phyloP scores from a whole-genome alignment of 2,329 filamentous ascomycete genomes.

The Kalaharituber pfeilii region DNA sequence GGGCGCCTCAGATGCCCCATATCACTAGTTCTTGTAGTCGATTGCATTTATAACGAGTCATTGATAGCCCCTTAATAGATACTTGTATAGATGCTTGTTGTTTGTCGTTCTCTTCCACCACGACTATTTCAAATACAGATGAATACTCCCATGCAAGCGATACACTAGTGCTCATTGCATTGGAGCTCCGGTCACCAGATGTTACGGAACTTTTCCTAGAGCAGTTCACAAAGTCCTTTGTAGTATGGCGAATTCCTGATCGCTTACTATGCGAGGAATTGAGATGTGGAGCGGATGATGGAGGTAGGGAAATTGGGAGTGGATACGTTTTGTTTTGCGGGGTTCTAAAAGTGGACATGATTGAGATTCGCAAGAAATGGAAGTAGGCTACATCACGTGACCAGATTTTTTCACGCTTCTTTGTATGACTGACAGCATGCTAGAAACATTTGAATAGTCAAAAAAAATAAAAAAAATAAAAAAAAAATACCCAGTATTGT shows the following conservation, averaged over 20 bases:
- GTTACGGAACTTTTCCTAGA: slow-evolving; percentile 71
- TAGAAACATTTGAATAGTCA: too few species aligned
- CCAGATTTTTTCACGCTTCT: not conserved
- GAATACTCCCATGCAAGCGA: slow-evolving; percentile 10
- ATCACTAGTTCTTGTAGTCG: slow-evolving; percentile 65
- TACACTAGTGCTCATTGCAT: slow-evolving; percentile 64
- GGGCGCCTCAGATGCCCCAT: slow-evolving; percentile 32
- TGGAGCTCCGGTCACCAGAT: slow-evolving; percentile 70
- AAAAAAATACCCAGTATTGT: too few species aligned
- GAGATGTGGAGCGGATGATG: slow-evolving; percentile 28
- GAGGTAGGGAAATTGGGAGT: slow-evolving; percentile 21
- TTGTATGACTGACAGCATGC: too few species aligned
- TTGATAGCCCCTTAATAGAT: slow-evolving; percentile 65
- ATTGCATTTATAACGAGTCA: slow-evolving; percentile 89
- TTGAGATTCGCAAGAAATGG: too few species aligned
- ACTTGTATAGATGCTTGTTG: slow-evolving; percentile 63
- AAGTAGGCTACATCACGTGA: too few species aligned
- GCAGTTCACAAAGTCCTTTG: slow-evolving; percentile 48
- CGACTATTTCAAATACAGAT: not conserved
- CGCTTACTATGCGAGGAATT: slow-evolving; percentile 41
- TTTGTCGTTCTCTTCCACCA: slow-evolving; percentile 1
- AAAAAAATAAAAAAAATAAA: too few species aligned
- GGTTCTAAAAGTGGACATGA: slow-evolving; percentile 33
- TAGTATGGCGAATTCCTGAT: slow-evolving; percentile 59
- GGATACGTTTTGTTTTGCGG: slow-evolving; percentile 77